A percentile compares a stretch with the other conserved stretches of the same genome.
Evolutionary conservation across 179 eudicot genomes (phyloP).

Genomic region (Actinidia arguta): DNA sequence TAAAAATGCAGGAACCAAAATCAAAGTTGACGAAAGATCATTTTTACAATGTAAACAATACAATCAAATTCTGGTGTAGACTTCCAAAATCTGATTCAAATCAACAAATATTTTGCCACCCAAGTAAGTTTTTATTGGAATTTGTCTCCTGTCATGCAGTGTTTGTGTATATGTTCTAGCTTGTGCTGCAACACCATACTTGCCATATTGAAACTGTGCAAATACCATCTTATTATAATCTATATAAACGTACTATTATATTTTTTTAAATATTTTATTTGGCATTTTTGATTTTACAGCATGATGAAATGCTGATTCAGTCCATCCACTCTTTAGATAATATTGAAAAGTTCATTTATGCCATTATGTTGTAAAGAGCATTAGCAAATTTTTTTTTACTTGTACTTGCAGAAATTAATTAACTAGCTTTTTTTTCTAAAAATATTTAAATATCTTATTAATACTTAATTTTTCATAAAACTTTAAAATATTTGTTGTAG

Average conservation of each 20-base stretch:
- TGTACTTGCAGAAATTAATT: background rate
- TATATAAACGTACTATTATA: background rate
- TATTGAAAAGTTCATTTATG: slow-evolving; percentile 20
- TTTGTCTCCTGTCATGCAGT: too few species aligned
- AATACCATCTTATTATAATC: background rate
- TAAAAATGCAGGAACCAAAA: too few species aligned
- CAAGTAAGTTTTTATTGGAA: too few species aligned
- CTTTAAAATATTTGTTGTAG: too few species aligned
- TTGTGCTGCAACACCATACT: slow-evolving; percentile 1
- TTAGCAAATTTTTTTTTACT: background rate
- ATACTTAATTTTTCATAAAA: background rate
- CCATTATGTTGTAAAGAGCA: slow-evolving; percentile 12
- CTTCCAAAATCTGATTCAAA: too few species aligned
- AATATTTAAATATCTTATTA: background rate
- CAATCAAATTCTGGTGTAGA: too few species aligned
- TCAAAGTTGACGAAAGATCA: too few species aligned
- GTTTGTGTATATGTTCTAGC: too few species aligned
- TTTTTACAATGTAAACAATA: too few species aligned
- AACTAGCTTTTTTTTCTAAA: background rate
- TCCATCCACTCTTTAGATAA: slow-evolving; percentile 21
- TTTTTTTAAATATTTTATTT: background rate
- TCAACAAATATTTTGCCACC: too few species aligned
- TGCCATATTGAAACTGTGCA: background rate
- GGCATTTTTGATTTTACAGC: background rate
- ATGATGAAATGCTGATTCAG: slow-evolving; percentile 22